A percentile compares a stretch with the other conserved stretches of the same genome.
These are phyloP conservation scores for Schwanniomyces polymorphus DNA, from an alignment of 805 yeast species.

Conservation along the genomic window DNA sequence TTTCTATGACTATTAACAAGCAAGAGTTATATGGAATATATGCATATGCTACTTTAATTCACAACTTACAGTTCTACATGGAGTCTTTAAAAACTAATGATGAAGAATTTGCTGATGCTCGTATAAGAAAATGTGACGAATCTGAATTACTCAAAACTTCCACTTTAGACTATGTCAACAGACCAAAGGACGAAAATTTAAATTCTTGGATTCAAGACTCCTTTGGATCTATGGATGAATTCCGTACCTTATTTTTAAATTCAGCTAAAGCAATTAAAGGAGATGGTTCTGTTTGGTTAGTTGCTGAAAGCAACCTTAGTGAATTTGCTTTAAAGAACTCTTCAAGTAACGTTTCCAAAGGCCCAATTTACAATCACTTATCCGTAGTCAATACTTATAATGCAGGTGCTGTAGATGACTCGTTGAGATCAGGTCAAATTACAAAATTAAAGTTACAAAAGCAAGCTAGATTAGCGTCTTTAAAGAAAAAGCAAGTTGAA, in stretches of 20 bases:
- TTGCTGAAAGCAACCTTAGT: slow-evolving; percentile 52
- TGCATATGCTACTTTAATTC: slow-evolving; percentile 46
- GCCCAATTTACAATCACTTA: slow-evolving; percentile 41
- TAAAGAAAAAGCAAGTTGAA: slow-evolving; percentile 22
- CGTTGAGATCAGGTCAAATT: slow-evolving; percentile 53
- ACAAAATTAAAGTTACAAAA: slow-evolving; percentile 40
- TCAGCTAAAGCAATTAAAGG: slow-evolving; percentile 77
- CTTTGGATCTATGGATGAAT: slow-evolving; percentile 78
- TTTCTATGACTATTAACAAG: slow-evolving; percentile 42
- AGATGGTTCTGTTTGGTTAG: slow-evolving; percentile 89
- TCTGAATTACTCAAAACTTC: slow-evolving; percentile 48
- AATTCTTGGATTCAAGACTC: slow-evolving; percentile 52
- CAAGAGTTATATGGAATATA: slow-evolving; percentile 46
- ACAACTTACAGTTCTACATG: slow-evolving; percentile 49
- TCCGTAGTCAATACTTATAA: slow-evolving; percentile 82
- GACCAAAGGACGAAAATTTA: slow-evolving; percentile 34
- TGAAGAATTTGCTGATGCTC: slow-evolving; percentile 13
- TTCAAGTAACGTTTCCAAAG: slow-evolving; percentile 12
- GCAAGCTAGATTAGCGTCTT: slow-evolving; percentile 27
- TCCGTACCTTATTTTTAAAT: slow-evolving; percentile 65
- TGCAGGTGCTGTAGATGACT: slow-evolving; percentile 78
- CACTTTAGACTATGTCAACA: slow-evolving; percentile 30
- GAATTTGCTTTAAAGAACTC: slow-evolving; percentile 22
- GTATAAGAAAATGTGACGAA: slow-evolving; percentile 18
- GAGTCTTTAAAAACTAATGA: slow-evolving; percentile 38